phyloP scores from a whole-genome alignment of 495 filamentous ascomycete genomes.

The Neurospora hispaniola region DNA sequence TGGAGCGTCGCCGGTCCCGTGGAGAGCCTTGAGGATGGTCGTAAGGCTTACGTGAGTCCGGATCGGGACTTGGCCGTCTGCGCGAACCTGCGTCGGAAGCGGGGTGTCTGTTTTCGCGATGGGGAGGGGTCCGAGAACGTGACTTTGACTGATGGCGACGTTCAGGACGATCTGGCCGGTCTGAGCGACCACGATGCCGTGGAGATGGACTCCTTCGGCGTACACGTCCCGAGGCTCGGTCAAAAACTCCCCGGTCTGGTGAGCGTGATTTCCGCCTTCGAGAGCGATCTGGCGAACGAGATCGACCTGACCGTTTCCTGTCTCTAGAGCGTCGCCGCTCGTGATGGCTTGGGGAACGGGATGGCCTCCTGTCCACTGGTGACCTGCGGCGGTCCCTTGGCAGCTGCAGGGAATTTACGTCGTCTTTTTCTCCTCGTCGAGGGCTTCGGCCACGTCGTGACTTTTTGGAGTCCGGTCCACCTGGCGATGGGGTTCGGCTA shows the following conservation, averaged over 20 bases:
- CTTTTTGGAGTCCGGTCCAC: conserved; percentile 24
- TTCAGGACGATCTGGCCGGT: conserved; percentile 18
- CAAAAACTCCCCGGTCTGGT: neutral
- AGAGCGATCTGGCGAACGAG: conserved; percentile 20
- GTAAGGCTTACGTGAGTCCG: conserved; percentile 18
- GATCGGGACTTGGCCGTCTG: conserved; percentile 23
- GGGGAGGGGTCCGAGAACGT: conserved; percentile 17
- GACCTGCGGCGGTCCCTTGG: conserved; percentile 13
- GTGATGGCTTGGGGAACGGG: conserved; percentile 22
- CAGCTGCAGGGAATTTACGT: conserved; percentile 12
- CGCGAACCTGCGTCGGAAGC: conserved; percentile 26
- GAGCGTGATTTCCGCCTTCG: conserved; percentile 17
- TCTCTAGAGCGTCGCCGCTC: conserved; percentile 11
- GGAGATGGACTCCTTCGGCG: conserved; percentile 13
- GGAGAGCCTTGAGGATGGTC: conserved; percentile 23
- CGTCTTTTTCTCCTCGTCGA: conserved; percentile 17
- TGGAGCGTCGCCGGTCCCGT: conserved; percentile 25
- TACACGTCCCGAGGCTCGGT: neutral
- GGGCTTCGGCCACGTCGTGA: conserved; percentile 25
- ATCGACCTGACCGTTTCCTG: conserved; percentile 17
- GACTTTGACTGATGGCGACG: conserved; percentile 29
- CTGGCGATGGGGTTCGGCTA: conserved; percentile 23
- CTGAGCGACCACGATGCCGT: conserved; percentile 23
- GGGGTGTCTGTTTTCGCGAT: conserved; percentile 21
- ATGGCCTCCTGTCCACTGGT: conserved; percentile 18